phyloP scores from a whole-genome alignment of 2,329 filamentous ascomycete species.

The Trichoderma endophyticum region DNA sequence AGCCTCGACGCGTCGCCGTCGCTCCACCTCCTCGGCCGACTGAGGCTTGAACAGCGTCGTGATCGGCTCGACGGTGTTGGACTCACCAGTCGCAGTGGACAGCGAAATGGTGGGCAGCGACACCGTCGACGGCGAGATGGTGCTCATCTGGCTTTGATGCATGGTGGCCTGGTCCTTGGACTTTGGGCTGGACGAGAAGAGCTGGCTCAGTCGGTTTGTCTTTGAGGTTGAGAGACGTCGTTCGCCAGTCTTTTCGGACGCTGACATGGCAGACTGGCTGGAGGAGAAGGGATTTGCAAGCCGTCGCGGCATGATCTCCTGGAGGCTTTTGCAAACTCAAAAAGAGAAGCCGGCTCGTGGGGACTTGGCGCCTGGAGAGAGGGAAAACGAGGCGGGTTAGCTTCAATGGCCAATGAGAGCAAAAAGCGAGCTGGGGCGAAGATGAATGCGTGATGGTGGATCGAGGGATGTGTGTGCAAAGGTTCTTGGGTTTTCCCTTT shows the following conservation, averaged over 20 bases:
- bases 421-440: background rate
- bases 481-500: background rate
- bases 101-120: slow-evolving; percentile 88
- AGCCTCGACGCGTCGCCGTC: slow-evolving; percentile 73
- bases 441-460: slow-evolving; percentile 5
- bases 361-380: background rate
- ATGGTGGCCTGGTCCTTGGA: slow-evolving; percentile 65
- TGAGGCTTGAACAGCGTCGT: slow-evolving; percentile 83
- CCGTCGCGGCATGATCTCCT: slow-evolving; percentile 52
- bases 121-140: slow-evolving; percentile 68
- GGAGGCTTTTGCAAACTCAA: slow-evolving; percentile 21
- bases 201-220: slow-evolving; percentile 72
- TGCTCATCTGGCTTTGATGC: slow-evolving; percentile 55
- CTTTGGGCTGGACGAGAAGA: slow-evolving; percentile 81
- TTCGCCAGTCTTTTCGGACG: slow-evolving; percentile 50
- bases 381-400: slow-evolving; percentile 1
- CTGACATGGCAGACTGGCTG: slow-evolving; percentile 46
- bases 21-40: slow-evolving; percentile 75
- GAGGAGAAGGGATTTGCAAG: slow-evolving; percentile 54
- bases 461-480: background rate
- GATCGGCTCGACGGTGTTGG: slow-evolving; percentile 68
- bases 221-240: slow-evolving; percentile 62
- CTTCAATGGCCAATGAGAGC: background rate
- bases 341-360: background rate
- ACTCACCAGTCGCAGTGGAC: slow-evolving; percentile 66